Base-by-base conservation (phyloP, 2,329 filamentous ascomycete genomes). In the Diaporthe sp. region DNA sequence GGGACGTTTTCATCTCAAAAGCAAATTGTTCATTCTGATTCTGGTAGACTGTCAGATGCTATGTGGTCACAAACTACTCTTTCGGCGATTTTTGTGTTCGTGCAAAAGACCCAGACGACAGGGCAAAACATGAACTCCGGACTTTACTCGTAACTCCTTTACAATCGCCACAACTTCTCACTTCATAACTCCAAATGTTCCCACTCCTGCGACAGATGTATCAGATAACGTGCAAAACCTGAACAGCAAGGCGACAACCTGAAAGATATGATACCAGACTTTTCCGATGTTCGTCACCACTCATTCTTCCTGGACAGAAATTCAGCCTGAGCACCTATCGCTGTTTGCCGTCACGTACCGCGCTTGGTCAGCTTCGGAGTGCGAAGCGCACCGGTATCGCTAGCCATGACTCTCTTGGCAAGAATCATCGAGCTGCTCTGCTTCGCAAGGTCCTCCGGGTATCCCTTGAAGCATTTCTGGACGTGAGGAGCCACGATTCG, bases 401-500 rank as follows among this genome's bases (percentile, higher is more conserved):
- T 31, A n/a, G 65, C 46, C 34, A 61, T 7, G 22, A 72, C 42
- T n/a, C 17, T 62, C 42, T 72, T 46, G 39, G 53, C 71, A 12
- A 72, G 71, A 6, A 28, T 31, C 42, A 61, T 62, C 7, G 71
- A 37, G 25, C 28, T 51, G 42, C 53, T 72, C 42, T 72, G 71
- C 28, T 51, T 39, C 28, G n/a, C 31, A 42, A 61, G 42, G 5
- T 53, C 28, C 19, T 53, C 71, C 46, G 57, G 28, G 31, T 53
- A 72, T 25, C 71, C 71, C 28, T 61, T 28, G 57, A 72, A 72
- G 44, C 57, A 72, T 15, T 42, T 72, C 3, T 19, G 34, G 37
- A 62, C 55, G 42, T 72, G 51, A 8, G 31, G 71, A 4, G 71
- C 71, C 34, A 61, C 71, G 22, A 51, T 53, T 6, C 57, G 34